Percentiles rank a stretch among this genome's conserved stretches.
These are phyloP conservation scores for Aureobasidium sp. DNA, from an alignment of 2,329 filamentous ascomycete species.

Conservation along the genomic window DNA sequence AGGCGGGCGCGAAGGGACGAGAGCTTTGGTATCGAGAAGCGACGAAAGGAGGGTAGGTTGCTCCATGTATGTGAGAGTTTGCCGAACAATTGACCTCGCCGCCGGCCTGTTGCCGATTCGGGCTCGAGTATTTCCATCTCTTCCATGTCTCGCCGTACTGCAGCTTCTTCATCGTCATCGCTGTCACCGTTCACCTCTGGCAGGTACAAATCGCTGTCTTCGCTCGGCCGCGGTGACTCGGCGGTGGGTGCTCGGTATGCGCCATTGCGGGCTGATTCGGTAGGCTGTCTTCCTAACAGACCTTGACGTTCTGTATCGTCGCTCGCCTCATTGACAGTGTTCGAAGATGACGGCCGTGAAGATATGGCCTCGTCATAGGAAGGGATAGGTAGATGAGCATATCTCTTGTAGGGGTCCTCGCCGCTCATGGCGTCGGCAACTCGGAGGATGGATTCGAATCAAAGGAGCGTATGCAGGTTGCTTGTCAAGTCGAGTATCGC, in stretches of 20 bases:
- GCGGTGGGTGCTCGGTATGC: conserved; percentile 86
- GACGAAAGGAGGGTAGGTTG: conserved; percentile 53
- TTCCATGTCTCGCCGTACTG: conserved; percentile 82
- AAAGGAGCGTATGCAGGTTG: neutral
- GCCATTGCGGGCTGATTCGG: conserved; percentile 34
- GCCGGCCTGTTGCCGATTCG: conserved; percentile 29
- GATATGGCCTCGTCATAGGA: conserved; percentile 85
- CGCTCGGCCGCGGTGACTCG: conserved; percentile 76
- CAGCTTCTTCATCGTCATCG: conserved; percentile 59
- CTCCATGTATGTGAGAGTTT: conserved; percentile 65
- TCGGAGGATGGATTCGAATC: neutral
- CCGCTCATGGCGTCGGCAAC: conserved; percentile 18
- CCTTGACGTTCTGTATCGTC: conserved; percentile 82
- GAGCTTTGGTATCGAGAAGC: conserved; percentile 41
- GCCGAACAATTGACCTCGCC: conserved; percentile 45
- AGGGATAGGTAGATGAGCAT: conserved; percentile 72
- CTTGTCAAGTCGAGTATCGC: neutral
- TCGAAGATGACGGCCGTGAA: conserved; percentile 54
- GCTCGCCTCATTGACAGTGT: conserved; percentile 64
- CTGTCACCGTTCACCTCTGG: conserved; percentile 59
- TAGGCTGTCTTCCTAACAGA: conserved; percentile 59
- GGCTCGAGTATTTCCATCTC: conserved; percentile 87
- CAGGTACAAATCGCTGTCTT: conserved; percentile 57
- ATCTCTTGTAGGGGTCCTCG: conserved; percentile 20
- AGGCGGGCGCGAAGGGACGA: conserved; percentile 26